These are phyloP conservation scores for Alternaria alternata DNA, from an alignment of 2,329 filamentous ascomycete species.

Conservation along the genomic window DNA sequence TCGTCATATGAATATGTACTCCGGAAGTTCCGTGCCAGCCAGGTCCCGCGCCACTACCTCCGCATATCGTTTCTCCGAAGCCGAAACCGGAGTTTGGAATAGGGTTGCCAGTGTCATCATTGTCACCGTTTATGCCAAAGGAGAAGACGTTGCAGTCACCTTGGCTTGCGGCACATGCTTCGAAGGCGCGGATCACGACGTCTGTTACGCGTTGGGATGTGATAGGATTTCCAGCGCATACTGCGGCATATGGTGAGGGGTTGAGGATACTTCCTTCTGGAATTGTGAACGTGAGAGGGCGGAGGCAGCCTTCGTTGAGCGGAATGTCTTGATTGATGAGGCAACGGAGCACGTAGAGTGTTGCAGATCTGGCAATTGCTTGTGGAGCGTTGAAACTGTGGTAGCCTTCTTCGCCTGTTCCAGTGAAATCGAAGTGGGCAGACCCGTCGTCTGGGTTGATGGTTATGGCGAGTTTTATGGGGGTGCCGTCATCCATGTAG, in stretches of 20 bases:
- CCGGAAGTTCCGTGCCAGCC: constrained; percentile 43
- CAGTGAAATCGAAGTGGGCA: constrained; percentile 53
- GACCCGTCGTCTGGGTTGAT: constrained; percentile 3
- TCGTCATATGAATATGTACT: constrained; percentile 50
- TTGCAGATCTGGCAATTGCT: constrained; percentile 49
- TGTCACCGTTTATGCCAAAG: constrained; percentile 39
- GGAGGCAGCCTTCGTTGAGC: constrained; percentile 46
- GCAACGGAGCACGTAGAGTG: constrained; percentile 37
- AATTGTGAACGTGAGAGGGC: constrained; percentile 34
- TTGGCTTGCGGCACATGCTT: constrained; percentile 40
- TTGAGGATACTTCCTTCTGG: constrained; percentile 41
- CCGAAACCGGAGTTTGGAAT: constrained; percentile 38
- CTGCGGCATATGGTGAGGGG: constrained; percentile 36
- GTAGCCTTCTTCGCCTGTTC: constrained; percentile 48
- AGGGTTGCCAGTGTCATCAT: constrained; percentile 22
- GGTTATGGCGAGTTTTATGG: background rate
- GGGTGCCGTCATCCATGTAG: background rate
- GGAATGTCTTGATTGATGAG: constrained; percentile 45
- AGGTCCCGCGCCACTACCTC: constrained; percentile 46
- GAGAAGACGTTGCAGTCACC: constrained; percentile 44
- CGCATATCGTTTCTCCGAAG: constrained; percentile 49
- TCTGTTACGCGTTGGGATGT: constrained; percentile 46
- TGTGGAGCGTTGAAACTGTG: constrained; percentile 50
- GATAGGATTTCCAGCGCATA: constrained; percentile 41
- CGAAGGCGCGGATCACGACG: constrained; percentile 43